Base-by-base conservation (phyloP, 768 basidiomycete genomes). In the Panellus pusillus region DNA sequence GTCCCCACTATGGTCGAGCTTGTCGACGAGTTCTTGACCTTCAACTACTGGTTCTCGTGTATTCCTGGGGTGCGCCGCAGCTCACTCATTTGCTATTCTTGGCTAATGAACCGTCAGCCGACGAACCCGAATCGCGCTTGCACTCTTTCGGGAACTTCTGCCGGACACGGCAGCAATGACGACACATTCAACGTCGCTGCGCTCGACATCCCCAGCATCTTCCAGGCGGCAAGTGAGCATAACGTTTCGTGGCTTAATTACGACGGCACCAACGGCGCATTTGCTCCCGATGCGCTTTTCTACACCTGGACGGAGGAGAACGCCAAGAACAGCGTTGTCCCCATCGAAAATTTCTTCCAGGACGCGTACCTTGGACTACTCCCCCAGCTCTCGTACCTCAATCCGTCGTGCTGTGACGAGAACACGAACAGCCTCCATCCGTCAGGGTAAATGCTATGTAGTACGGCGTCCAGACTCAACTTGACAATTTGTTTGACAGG, bases 101-200 rank as follows among this genome's bases (percentile, higher is more conserved):
- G 39, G 31, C 46, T 52, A 14, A 49, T n/a, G 3, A 17, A 14
- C 9, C 15, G 28, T 42, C 36, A 62, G 61, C 67, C 68, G 19
- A 71, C 69, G 13, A 62, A 68, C 49, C 68, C 69, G 4, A 70
- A 69, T 57, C 70, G 69, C 32, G 57, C 61, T 9, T 68, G 63
- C 44, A 45, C 63, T 15, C 59, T 63, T 24, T 60, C 67, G 13
- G 68, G 68, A 19, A 67, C 69, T 18, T 68, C 69, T 3, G 59
- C 60, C 45, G 69, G 69, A 1, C 65, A 68, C 47, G 67, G 67
- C 31, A 20, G 43, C 24, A 68, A 70, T 61, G 68, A 70, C 55
- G 45, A 43, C 20, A 17, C 11, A 37, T 67, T 67, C 46, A 54
- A 41, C 9, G 55, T 43, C 47, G 50, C 62, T 28, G 48, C 15